phyloP scores from a whole-genome alignment of 2,329 filamentous ascomycete genomes.

The Chrysoporthe puriensis region DNA sequence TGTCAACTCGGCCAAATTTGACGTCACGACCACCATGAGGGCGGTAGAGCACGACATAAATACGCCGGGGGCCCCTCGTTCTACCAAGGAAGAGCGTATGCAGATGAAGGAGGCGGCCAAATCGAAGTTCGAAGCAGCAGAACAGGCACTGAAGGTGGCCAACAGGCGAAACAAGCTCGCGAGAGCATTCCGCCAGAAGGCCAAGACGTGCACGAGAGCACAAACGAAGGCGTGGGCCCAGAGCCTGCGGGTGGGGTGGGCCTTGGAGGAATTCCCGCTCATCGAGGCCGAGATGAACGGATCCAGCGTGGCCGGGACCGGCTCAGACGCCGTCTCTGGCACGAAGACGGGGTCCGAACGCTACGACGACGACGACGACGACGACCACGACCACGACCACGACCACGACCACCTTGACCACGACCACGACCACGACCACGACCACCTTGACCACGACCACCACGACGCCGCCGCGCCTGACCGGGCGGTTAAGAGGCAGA shows the following conservation, averaged over 20 bases:
- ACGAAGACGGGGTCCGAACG: conserved; percentile 5
- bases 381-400: background rate
- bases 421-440: too few species aligned
- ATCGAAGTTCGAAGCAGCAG: conserved; percentile 29
- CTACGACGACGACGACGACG: background rate
- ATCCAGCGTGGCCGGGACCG: background rate
- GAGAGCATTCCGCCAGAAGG: conserved; percentile 27
- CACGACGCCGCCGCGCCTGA: too few species aligned
- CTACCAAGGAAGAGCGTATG: background rate
- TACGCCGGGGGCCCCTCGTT: too few species aligned
- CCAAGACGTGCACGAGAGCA: conserved; percentile 18
- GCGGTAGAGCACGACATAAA: too few species aligned
- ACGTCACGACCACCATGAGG: too few species aligned
- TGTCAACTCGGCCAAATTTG: conserved; percentile 26
- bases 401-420: background rate
- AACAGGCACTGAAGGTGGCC: conserved; percentile 28
- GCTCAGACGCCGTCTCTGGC: background rate
- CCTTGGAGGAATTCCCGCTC: conserved; percentile 36
- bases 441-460: too few species aligned
- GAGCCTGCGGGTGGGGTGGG: conserved; percentile 34
- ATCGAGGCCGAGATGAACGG: conserved; percentile 35
- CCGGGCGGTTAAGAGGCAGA: conserved; percentile 7
- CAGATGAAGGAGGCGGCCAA: conserved; percentile 28
- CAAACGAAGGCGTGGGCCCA: conserved; percentile 31
- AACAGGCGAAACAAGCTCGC: conserved; percentile 31